phyloP scores from a whole-genome alignment of 495 filamentous ascomycete species.

The Aspergillus affinis region DNA sequence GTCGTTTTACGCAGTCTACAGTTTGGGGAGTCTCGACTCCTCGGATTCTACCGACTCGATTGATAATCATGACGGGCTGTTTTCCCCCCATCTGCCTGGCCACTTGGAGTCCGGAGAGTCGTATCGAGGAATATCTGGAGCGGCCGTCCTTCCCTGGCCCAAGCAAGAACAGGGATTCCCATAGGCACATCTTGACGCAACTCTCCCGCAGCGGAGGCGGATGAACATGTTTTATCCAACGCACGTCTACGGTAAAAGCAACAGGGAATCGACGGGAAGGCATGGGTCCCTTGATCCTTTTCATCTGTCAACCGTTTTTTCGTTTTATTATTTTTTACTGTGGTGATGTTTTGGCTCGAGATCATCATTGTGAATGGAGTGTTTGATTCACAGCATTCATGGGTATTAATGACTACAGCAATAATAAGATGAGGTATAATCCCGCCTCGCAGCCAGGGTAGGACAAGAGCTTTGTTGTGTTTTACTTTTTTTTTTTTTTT shows the following conservation, averaged over 20 bases:
- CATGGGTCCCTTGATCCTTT: constrained; percentile 14
- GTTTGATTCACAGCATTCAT: background rate
- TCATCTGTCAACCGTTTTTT: constrained; percentile 5
- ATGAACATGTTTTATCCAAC: constrained; percentile 11
- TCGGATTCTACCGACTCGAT: background rate
- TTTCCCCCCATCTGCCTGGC: no score
- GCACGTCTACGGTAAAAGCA: constrained; percentile 5
- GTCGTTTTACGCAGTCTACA: no score
- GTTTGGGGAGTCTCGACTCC: background rate
- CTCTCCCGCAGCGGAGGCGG: constrained; percentile 11
- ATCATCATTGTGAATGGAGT: background rate
- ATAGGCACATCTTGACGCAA: constrained; percentile 10
- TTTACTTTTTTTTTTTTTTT: no score
- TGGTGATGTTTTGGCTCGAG: background rate
- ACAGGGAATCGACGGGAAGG: constrained; percentile 20
- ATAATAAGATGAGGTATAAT: constrained; percentile 1
- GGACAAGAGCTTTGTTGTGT: background rate
- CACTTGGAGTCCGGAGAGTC: background rate
- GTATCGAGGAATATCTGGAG: background rate
- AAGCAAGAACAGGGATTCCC: constrained; percentile 1
- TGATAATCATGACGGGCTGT: background rate
- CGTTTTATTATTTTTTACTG: constrained; percentile 6
- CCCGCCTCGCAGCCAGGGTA: background rate
- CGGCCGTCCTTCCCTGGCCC: background rate
- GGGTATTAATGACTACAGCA: background rate